Evolutionary conservation across 1,284 basidiomycete genomes (phyloP).

Genomic region (Fomes fomentarius): DNA sequence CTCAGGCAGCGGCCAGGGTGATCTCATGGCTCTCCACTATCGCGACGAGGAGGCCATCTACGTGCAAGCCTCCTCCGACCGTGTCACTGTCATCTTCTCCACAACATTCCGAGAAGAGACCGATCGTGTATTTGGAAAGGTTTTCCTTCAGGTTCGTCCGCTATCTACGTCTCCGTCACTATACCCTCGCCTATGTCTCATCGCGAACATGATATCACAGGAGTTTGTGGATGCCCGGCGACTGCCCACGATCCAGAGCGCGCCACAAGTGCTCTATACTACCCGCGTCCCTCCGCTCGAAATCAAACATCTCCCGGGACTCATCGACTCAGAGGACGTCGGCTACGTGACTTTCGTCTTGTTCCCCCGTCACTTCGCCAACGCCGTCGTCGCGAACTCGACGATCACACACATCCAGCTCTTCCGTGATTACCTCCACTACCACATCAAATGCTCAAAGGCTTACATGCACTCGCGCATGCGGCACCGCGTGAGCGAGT

Average conservation of each 20-base stretch:
- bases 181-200: neutral
- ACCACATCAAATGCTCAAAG: conserved; percentile 99
- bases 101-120: conserved; percentile 98
- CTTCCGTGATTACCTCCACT: conserved; percentile 98
- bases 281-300: conserved; percentile 96
- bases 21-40: conserved; percentile 94
- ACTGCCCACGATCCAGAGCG: conserved; percentile 92
- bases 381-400: conserved; percentile 69
- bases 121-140: conserved; percentile 94
- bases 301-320: conserved; percentile 84
- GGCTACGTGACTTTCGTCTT: conserved; percentile 99
- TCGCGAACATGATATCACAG: conserved; percentile 40
- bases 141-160: conserved; percentile 87
- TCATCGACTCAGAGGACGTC: conserved; percentile 87
- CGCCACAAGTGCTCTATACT: conserved; percentile 97
- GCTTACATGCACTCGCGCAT: conserved; percentile 99
- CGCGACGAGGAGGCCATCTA: conserved; percentile 98
- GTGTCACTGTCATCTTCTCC: conserved; percentile 97
- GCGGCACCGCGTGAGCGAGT: conserved; percentile 93
- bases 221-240: conserved; percentile 99
- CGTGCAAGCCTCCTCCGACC: conserved; percentile 90
- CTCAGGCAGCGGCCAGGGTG: conserved; percentile 67
- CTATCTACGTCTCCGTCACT: neutral
- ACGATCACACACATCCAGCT: conserved; percentile 97
- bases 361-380: conserved; percentile 94